A percentile compares a stretch with the other conserved stretches of the same genome.
Evolutionary conservation across 305 asterid genomes (phyloP).

Genomic region (Lippia alba): DNA sequence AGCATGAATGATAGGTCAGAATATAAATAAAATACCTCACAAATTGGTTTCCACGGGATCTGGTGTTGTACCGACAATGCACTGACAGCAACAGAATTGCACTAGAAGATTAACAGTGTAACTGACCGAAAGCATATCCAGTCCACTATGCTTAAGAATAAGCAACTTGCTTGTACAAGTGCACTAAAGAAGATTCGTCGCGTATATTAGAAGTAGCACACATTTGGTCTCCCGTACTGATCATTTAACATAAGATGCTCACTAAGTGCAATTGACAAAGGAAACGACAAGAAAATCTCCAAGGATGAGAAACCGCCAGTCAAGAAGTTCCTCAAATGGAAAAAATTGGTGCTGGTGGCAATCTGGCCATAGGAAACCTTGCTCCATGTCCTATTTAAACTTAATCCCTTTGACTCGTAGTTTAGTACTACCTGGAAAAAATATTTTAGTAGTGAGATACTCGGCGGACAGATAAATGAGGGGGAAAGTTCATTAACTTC

Average conservation of each 20-base stretch:
- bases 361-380: conserved; percentile 66
- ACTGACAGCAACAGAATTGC: conserved; percentile 42
- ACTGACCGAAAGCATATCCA: conserved; percentile 39
- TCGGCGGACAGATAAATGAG: conserved; percentile 1
- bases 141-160: conserved; percentile 22
- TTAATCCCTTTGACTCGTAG: conserved; percentile 51
- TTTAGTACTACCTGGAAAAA: conserved; percentile 55
- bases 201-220: conserved; percentile 49
- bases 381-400: conserved; percentile 89
- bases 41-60: conserved; percentile 44
- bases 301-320: conserved; percentile 76
- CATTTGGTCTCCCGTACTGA: conserved; percentile 57
- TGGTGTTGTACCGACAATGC: conserved; percentile 47
- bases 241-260: conserved; percentile 51
- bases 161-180: conserved; percentile 58
- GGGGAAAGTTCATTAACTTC: conserved; percentile 18
- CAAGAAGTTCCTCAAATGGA: conserved; percentile 82
- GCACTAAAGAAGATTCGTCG: conserved; percentile 58
- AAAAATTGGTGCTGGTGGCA: conserved; percentile 59
- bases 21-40: conserved; percentile 47
- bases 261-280: conserved; percentile 86
- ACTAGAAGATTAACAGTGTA: conserved; percentile 37
- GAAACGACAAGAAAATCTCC: conserved; percentile 75
- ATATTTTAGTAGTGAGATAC: not conserved
- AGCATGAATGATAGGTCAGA: conserved; percentile 1